These are phyloP conservation scores for Nephelium lappaceum DNA, from an alignment of 345 rosid species.

Conservation along the genomic window DNA sequence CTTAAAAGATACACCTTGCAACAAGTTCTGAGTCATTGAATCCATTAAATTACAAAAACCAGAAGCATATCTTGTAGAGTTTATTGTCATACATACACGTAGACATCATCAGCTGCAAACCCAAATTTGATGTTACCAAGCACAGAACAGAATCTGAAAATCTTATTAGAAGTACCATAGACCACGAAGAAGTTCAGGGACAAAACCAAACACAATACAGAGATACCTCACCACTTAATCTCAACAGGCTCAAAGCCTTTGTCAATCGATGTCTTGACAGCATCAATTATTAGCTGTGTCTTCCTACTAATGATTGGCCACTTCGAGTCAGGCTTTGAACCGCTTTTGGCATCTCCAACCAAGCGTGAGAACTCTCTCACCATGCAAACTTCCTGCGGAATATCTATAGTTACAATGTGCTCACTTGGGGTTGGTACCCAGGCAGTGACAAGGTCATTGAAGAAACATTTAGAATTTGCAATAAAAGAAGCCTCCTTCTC, in stretches of 20 bases:
- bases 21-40: background rate
- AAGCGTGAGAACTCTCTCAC: slow-evolving; percentile 71
- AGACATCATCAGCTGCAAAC: background rate
- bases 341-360: slow-evolving; percentile 55
- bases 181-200: background rate
- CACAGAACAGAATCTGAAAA: background rate
- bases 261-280: slow-evolving; percentile 64
- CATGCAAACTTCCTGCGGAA: slow-evolving; percentile 85
- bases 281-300: slow-evolving; percentile 71
- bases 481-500: slow-evolving; percentile 63
- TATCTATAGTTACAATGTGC: slow-evolving; percentile 44
- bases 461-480: slow-evolving; percentile 44
- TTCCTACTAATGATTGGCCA: slow-evolving; percentile 73
- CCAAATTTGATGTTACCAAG: background rate
- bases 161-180: background rate
- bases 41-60: background rate
- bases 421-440: slow-evolving; percentile 46
- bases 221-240: slow-evolving; percentile 6
- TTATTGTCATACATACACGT: background rate
- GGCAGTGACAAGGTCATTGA: slow-evolving; percentile 51
- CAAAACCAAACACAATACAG: background rate
- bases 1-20: background rate
- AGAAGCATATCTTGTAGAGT: background rate
- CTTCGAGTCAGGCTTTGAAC: slow-evolving; percentile 62
- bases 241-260: slow-evolving; percentile 52